These are phyloP conservation scores for Neurospora sp. DNA, from an alignment of 495 filamentous ascomycete genomes.

Conservation along the genomic window DNA sequence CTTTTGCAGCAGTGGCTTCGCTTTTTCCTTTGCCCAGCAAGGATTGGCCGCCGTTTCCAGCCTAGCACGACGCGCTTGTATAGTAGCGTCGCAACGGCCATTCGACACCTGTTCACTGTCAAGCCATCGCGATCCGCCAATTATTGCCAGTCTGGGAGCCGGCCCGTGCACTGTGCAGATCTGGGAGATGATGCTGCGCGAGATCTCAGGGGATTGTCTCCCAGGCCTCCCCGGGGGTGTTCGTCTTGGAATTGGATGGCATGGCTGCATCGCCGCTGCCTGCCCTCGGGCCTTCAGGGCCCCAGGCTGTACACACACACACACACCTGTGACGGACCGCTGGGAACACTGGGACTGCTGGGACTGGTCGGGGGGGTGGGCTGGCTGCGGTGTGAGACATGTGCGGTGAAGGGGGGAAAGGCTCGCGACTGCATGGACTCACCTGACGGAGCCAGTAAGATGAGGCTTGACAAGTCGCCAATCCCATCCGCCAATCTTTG, in stretches of 20 bases:
- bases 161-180: background rate
- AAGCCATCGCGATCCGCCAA: background rate
- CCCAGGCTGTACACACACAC: background rate
- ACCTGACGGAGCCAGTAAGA: background rate
- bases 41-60: background rate
- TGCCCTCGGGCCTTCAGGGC: background rate
- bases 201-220: background rate
- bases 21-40: background rate
- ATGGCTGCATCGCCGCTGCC: background rate
- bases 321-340: background rate
- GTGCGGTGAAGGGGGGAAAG: background rate
- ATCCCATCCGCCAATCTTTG: background rate
- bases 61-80: background rate
- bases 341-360: background rate
- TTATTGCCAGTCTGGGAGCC: background rate
- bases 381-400: background rate
- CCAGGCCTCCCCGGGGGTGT: background rate
- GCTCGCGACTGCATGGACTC: background rate
- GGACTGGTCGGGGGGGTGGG: background rate
- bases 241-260: background rate
- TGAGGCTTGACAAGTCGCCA: background rate
- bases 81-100: background rate
- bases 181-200: background rate
- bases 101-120: background rate
- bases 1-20: background rate